phyloP scores from a whole-genome alignment of 2,329 filamentous ascomycete species.

The Harringtonia lauricola region DNA sequence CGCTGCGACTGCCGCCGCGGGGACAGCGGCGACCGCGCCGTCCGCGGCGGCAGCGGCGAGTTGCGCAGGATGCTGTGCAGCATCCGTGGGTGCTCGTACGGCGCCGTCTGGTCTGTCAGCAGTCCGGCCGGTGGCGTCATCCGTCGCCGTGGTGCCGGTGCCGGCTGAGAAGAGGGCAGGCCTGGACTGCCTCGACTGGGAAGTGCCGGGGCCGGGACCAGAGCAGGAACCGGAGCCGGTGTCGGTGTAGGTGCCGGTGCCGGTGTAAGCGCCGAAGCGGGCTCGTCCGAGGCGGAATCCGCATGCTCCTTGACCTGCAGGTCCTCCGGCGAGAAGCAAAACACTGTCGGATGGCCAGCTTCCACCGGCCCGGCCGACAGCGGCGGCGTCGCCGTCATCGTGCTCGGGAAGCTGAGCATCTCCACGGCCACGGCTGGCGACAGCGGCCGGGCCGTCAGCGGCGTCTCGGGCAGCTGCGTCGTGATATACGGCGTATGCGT shows the following conservation, averaged over 20 bases:
- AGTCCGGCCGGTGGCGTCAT: constrained; percentile 23
- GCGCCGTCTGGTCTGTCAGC: constrained; percentile 22
- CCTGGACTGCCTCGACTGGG: not conserved
- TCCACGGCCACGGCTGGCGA: constrained; percentile 35
- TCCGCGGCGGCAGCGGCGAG: constrained; percentile 47
- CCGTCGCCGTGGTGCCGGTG: constrained; percentile 22
- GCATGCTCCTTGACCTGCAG: not conserved
- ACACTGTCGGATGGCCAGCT: constrained; percentile 21
- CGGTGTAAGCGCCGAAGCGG: not conserved
- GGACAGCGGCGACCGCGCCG: constrained; percentile 37
- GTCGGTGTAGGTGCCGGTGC: not conserved
- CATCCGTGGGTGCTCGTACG: constrained; percentile 46
- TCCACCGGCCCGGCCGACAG: constrained; percentile 43
- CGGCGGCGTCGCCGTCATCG: constrained; percentile 49
- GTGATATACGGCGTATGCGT: constrained; percentile 33
- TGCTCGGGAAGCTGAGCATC: constrained; percentile 35
- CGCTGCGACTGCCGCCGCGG: constrained; percentile 42
- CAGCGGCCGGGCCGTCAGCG: constrained; percentile 36
- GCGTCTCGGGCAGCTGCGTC: constrained; percentile 38
- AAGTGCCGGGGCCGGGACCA: not conserved
- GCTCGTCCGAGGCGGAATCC: too few relatives aligned
- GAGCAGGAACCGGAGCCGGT: not conserved
- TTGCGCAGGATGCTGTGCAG: constrained; percentile 57
- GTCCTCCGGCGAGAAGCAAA: constrained; percentile 28
- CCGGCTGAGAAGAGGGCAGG: constrained; percentile 14